These are phyloP conservation scores for Linum tenue DNA, from an alignment of 345 rosid species.

Conservation along the genomic window DNA sequence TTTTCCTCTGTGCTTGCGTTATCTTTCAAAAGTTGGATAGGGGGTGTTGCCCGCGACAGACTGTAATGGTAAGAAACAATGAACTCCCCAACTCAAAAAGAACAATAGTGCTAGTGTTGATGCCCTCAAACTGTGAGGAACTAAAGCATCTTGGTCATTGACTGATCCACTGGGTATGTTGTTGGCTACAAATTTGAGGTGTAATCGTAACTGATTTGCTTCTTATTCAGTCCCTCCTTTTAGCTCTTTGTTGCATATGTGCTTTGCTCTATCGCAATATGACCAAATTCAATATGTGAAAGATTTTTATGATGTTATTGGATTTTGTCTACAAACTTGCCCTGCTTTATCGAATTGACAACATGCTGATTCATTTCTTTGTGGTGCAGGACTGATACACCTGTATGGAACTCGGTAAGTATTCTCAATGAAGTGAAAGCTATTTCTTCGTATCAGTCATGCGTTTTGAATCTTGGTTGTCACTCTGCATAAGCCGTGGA, in stretches of 20 bases:
- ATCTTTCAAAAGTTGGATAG: neutral
- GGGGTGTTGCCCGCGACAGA: neutral
- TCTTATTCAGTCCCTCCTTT: neutral
- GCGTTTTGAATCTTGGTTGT: neutral
- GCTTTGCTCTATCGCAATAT: neutral
- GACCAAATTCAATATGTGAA: neutral
- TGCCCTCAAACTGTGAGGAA: neutral
- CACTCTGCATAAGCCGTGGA: neutral
- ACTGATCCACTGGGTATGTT: neutral
- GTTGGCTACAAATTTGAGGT: neutral
- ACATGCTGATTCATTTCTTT: slow-evolving; percentile 11
- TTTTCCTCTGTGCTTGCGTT: neutral
- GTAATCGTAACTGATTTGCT: neutral
- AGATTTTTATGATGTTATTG: neutral
- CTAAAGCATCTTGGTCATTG: neutral
- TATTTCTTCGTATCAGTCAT: neutral
- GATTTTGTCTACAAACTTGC: neutral
- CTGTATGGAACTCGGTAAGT: slow-evolving; percentile 83
- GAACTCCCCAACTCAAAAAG: neutral
- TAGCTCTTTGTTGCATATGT: neutral
- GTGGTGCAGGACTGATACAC: slow-evolving; percentile 67
- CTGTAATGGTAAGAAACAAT: neutral
- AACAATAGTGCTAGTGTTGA: neutral
- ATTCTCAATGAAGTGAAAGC: neutral
- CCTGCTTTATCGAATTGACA: neutral